Percentiles rank a stretch among this genome's conserved stretches.
phyloP scores from a whole-genome alignment of 2,329 filamentous ascomycete genomes.

The Exophiala oligosperma region DNA sequence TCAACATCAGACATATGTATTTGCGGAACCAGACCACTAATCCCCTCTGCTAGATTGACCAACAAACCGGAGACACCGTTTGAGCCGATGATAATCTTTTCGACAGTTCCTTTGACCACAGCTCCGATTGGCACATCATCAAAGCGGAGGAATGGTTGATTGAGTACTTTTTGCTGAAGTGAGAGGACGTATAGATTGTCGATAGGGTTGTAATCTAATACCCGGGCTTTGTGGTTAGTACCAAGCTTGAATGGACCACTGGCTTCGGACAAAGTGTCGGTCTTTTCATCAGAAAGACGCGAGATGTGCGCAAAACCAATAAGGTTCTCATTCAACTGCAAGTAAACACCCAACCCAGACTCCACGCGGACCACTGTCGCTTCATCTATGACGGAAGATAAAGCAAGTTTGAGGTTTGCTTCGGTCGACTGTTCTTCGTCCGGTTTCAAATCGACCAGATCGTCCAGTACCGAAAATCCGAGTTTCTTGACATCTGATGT shows the following conservation, averaged over 20 bases:
- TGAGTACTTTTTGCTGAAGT: constrained; percentile 76
- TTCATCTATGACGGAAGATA: constrained; percentile 71
- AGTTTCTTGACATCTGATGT: constrained; percentile 76
- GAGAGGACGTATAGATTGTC: constrained; percentile 86
- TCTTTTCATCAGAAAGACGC: constrained; percentile 81
- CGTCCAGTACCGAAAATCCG: constrained; percentile 84
- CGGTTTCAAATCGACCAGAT: constrained; percentile 66
- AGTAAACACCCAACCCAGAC: constrained; percentile 75
- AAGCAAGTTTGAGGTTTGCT: constrained; percentile 57
- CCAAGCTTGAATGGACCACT: constrained; percentile 77
- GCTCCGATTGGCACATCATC: constrained; percentile 84
- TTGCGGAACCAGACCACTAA: constrained; percentile 84
- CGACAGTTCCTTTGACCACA: constrained; percentile 77
- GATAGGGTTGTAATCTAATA: constrained; percentile 82
- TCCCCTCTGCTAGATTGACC: constrained; percentile 79
- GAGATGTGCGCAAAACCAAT: constrained; percentile 95
- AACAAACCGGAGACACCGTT: constrained; percentile 79
- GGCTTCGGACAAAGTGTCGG: constrained; percentile 76
- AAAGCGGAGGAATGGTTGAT: constrained; percentile 86
- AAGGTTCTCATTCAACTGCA: constrained; percentile 66
- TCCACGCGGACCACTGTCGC: constrained; percentile 81
- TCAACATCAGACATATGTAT: constrained; percentile 85
- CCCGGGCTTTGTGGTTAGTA: constrained; percentile 75
- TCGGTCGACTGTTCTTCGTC: constrained; percentile 38
- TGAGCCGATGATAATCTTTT: constrained; percentile 77